These are phyloP conservation scores for Limtongozyma cylindracea DNA, from an alignment of 805 yeast species.

Conservation along the genomic window DNA sequence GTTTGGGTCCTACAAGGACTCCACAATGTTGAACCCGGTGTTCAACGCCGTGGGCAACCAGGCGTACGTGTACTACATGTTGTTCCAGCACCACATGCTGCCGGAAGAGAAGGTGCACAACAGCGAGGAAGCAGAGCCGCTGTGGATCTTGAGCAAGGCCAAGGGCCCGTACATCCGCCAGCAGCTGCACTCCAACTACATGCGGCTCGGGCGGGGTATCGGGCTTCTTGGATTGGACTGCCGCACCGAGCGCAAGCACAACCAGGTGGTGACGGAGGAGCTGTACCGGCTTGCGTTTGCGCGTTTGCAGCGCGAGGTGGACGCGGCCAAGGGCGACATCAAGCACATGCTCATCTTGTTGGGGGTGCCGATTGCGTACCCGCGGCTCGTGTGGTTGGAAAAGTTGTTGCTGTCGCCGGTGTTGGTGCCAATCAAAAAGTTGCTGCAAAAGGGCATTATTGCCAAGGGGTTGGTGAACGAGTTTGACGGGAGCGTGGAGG, in stretches of 20 bases:
- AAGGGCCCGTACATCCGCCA: conserved; percentile 50
- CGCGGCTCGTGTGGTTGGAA: conserved; percentile 83
- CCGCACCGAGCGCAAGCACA: conserved; percentile 63
- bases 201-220: conserved; percentile 50
- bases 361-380: conserved; percentile 91
- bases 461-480: conserved; percentile 64
- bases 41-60: conserved; percentile 49
- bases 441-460: conserved; percentile 30
- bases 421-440: conserved; percentile 34
- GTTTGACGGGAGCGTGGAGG: conserved; percentile 79
- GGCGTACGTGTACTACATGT: conserved; percentile 71
- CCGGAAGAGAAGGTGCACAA: conserved; percentile 13
- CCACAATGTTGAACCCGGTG: conserved; percentile 46
- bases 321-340: conserved; percentile 19
- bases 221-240: conserved; percentile 72
- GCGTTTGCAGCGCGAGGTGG: conserved; percentile 30
- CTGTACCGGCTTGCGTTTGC: conserved; percentile 39
- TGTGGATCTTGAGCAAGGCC: conserved; percentile 34
- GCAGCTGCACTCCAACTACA: conserved; percentile 38
- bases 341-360: conserved; percentile 64
- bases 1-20: conserved; percentile 65
- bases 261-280: conserved; percentile 22
- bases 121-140: conserved; percentile 14
- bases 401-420: conserved; percentile 31
- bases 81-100: conserved; percentile 71